Base-by-base conservation (phyloP, 805 yeast genomes). In the Yarrowia porcina region DNA sequence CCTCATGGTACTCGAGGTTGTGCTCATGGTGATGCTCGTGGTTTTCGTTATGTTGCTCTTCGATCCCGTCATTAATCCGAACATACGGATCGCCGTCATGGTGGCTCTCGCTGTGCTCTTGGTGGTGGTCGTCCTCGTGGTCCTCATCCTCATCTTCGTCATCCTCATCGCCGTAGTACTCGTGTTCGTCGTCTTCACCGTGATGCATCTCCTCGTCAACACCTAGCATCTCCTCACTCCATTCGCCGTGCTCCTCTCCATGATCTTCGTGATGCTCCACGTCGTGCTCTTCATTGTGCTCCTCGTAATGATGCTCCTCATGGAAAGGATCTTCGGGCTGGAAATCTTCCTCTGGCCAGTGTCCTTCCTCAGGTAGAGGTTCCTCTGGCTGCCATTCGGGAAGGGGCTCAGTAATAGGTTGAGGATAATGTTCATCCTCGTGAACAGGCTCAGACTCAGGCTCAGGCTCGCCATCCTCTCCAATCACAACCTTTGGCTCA, bases 1-100 rank as follows among this genome's bases (percentile, higher is more conserved):
- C 30, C 18, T 45, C 52, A 11, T 33, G 42, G 17, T 52, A 32
- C 36, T 52, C 52, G 36, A 45, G 36, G 28, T 45, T 45, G 44
- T 35, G 59, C 30, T 49, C 30, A 3, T 49, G 56, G 20, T 49
- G 39, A 7, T 49, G 39, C 17, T 49, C 56, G 2, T 49, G 20
- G n/a, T 0, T 8, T 36, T 18, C 36, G 2, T 44, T 4, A 5
- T 44, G 21, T 18, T 28, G 25, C 20, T 45, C 36, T 25, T 28
- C 17, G 13, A 13, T 8, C 3, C 54, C 50, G 13, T 44, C 50
- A 11, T 27, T 27, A 35, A 44, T 27, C 2, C 4, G 15, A 6
- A 30, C 52, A 20, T 45, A 18, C 27, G 30, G 36, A 8, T 45
- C 36, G 3, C 52, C 52, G 2, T 13, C 57, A 8, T 49, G 41